These are phyloP conservation scores for bread wheat (Triticum aestivum) DNA, from an alignment of 176 grass and related monocot genomes.

Conservation along the genomic window IWGSC_CS_RefSeq_v2.1 NC_057813.1:30611713-30612212, in stretches of 20 bases:
- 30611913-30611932: constrained; percentile 91
- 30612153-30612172: neutral
- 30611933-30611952: constrained; percentile 99
- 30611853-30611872: constrained; percentile 93
- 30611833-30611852: constrained; percentile 97
- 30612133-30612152: neutral
- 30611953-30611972: constrained; percentile 99
- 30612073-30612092: neutral
- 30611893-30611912: constrained; percentile 99
- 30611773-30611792: constrained; percentile 99
- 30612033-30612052: neutral
- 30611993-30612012: constrained; percentile 96
- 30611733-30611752: constrained; percentile 68
- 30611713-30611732: constrained; percentile 68
- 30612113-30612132: neutral
- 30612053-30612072: neutral
- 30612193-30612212: neutral
- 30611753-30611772: constrained; percentile 84
- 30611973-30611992: constrained; percentile 99
- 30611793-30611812: constrained; percentile 98
- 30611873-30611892: constrained; percentile 96
- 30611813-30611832: constrained; percentile 99
- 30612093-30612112: constrained; percentile 4
- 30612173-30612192: neutral
- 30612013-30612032: constrained; percentile 58